Evolutionary conservation across 73 alveolate genomes (phyloP).

Genomic region (Vitrella brassicaformis): DNA sequence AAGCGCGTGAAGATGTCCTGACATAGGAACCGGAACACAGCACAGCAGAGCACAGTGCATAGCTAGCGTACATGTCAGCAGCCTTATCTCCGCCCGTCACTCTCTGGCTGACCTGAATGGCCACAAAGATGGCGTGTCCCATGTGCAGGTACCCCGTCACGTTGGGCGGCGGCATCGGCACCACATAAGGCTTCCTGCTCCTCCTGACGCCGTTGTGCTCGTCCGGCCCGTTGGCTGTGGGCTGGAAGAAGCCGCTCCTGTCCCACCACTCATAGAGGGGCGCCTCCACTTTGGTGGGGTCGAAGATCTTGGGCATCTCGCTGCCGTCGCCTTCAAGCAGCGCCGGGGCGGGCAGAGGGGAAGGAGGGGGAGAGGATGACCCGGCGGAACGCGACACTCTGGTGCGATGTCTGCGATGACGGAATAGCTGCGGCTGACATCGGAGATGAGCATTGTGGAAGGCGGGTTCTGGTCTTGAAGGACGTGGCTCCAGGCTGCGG

Average conservation of each 20-base stretch:
- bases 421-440: too few species aligned
- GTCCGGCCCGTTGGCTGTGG: slow-evolving; percentile 35
- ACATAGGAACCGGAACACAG: background rate
- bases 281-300: slow-evolving; percentile 66
- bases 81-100: background rate
- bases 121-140: background rate
- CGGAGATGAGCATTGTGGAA: too few species aligned
- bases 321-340: too few species aligned
- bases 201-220: slow-evolving; percentile 7
- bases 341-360: too few species aligned
- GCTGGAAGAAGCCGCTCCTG: slow-evolving; percentile 58
- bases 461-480: too few species aligned
- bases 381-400: too few species aligned
- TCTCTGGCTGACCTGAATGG: background rate
- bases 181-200: slow-evolving; percentile 62
- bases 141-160: slow-evolving; percentile 83
- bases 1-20: slow-evolving; percentile 66
- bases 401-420: too few species aligned
- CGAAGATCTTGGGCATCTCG: slow-evolving; percentile 53
- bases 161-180: slow-evolving; percentile 90
- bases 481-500: too few species aligned
- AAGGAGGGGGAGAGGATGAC: too few species aligned
- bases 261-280: slow-evolving; percentile 86
- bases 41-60: slow-evolving; percentile 59
- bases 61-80: slow-evolving; percentile 33